Evolutionary conservation across 2,329 filamentous ascomycete genomes (phyloP).

Genomic region (Xylaria polymorpha): DNA sequence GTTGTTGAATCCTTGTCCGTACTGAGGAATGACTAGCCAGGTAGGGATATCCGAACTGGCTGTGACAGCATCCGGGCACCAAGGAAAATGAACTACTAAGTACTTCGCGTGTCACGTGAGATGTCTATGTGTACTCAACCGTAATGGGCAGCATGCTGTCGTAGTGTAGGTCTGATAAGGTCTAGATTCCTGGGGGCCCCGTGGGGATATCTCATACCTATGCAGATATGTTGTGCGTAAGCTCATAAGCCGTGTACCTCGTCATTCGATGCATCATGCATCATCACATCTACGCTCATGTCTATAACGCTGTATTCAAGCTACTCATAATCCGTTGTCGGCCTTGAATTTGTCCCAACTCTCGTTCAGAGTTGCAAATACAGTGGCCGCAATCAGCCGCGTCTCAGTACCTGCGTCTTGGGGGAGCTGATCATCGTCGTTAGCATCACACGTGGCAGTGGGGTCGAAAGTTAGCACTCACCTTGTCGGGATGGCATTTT

Average conservation of each 20-base stretch:
- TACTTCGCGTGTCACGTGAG: neutral
- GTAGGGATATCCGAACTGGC: slow-evolving; percentile 27
- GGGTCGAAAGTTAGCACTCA: slow-evolving; percentile 58
- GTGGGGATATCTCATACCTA: slow-evolving; percentile 27
- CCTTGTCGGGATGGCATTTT: slow-evolving; percentile 99
- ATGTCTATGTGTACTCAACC: neutral
- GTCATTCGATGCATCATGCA: slow-evolving; percentile 27
- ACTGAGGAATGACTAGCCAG: slow-evolving; percentile 15
- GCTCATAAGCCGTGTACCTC: slow-evolving; percentile 22
- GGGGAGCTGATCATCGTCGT: slow-evolving; percentile 62
- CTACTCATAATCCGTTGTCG: slow-evolving; percentile 70
- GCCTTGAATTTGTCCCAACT: slow-evolving; percentile 79
- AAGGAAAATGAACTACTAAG: neutral
- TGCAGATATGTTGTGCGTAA: slow-evolving; percentile 25
- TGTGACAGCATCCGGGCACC: neutral
- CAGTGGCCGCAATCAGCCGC: slow-evolving; percentile 71
- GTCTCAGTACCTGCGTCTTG: slow-evolving; percentile 74
- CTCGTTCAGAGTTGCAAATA: slow-evolving; percentile 77
- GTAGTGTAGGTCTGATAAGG: slow-evolving; percentile 4
- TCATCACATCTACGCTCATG: slow-evolving; percentile 29
- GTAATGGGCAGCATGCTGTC: neutral
- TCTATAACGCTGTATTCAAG: slow-evolving; percentile 1
- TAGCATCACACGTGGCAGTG: slow-evolving; percentile 33
- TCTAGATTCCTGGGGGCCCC: slow-evolving; percentile 21
- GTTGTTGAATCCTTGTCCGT: neutral